phyloP scores from a whole-genome alignment of 2,329 filamentous ascomycete genomes.

The Corynespora cassiicola region DNA sequence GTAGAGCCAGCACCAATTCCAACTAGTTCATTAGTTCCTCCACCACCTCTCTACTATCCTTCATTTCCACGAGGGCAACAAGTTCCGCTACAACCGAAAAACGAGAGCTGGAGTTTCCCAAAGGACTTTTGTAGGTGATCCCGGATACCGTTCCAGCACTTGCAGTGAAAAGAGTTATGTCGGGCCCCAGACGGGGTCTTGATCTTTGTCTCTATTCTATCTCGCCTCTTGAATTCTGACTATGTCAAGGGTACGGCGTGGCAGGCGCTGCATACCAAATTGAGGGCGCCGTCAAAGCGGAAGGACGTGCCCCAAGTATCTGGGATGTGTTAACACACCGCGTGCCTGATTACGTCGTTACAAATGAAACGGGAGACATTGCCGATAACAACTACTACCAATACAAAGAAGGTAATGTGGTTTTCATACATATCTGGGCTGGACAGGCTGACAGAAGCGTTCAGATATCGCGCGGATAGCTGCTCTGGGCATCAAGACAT shows the following conservation, averaged over 20 bases:
- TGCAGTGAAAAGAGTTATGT: no score
- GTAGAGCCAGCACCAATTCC: conserved; percentile 40
- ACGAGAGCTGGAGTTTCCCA: conserved; percentile 30
- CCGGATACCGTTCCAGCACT: no score
- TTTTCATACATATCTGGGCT: no score
- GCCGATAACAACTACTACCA: conserved; percentile 58
- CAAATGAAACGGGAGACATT: conserved; percentile 54
- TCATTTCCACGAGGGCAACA: conserved; percentile 39
- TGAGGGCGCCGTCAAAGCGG: conserved; percentile 51
- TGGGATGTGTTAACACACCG: conserved; percentile 48
- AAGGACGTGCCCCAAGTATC: conserved; percentile 48
- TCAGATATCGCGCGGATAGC: conserved; percentile 46
- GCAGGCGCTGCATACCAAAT: conserved; percentile 53
- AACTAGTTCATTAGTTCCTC: conserved; percentile 39
- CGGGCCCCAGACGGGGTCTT: no score
- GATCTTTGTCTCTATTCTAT: no score
- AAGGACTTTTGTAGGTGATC: no score
- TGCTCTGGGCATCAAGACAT: conserved; percentile 41
- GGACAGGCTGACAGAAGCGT: not conserved
- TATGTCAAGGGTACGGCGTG: conserved; percentile 54
- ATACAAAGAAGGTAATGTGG: conserved; percentile 54
- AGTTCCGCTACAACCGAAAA: conserved; percentile 31
- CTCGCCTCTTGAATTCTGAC: no score
- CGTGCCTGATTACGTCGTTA: conserved; percentile 29
- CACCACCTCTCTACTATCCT: conserved; percentile 39